Conservation (phyloP, 306 rosid species). For the Glycine tomentella region DNA sequence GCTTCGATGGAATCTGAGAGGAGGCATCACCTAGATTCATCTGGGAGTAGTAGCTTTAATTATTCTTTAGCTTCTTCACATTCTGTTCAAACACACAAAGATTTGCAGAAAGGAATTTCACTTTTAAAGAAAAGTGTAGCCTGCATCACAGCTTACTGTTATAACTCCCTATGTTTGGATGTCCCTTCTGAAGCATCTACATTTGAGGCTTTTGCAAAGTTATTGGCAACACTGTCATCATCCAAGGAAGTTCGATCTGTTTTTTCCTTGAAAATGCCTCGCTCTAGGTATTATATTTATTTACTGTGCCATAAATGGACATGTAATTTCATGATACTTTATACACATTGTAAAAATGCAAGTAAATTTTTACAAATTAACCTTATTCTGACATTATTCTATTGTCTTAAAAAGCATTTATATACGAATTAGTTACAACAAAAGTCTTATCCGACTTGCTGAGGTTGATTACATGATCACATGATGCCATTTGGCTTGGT, state of each 20-base stretch:
- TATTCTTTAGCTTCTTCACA: conserved; percentile 81
- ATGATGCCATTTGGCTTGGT: background rate
- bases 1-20: conserved; percentile 95
- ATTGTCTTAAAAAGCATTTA: background rate
- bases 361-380: conserved; percentile 1
- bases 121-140: conserved; percentile 97
- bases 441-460: background rate
- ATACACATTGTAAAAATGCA: background rate
- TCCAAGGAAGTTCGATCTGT: conserved; percentile 93
- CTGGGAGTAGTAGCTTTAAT: conserved; percentile 80
- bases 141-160: conserved; percentile 86
- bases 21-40: conserved; percentile 76
- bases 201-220: conserved; percentile 89
- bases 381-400: background rate
- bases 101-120: conserved; percentile 93
- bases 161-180: conserved; percentile 81
- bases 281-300: conserved; percentile 73
- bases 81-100: conserved; percentile 78
- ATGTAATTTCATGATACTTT: conserved; percentile 9
- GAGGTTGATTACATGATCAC: background rate
- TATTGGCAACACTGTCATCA: conserved; percentile 87
- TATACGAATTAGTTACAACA: background rate
- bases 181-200: conserved; percentile 91
- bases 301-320: too few species aligned
- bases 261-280: conserved; percentile 74